phyloP scores from a whole-genome alignment of 2,329 filamentous ascomycete genomes.

The Fusarium haematococcum region DNA sequence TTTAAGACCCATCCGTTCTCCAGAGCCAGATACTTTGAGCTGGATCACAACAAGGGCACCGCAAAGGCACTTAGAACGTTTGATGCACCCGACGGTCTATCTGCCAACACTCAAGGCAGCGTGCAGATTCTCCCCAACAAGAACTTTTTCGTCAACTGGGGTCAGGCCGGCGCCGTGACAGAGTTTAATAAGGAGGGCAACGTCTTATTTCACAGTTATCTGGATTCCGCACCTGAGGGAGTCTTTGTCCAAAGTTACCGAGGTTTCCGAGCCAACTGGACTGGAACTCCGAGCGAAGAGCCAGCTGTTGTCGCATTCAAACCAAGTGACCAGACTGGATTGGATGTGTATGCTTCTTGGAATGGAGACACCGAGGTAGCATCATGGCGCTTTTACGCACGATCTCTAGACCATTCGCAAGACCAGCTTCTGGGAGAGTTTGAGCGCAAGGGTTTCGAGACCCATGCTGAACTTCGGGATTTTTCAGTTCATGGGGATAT shows the following conservation, averaged over 20 bases:
- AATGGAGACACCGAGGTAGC: slow-evolving; percentile 7
- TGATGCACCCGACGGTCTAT: slow-evolving; percentile 60
- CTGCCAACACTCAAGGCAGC: slow-evolving; percentile 61
- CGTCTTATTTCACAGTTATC: slow-evolving; percentile 64
- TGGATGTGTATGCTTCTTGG: slow-evolving; percentile 4
- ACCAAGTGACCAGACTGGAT: too few relatives aligned
- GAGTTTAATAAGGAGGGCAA: slow-evolving; percentile 60
- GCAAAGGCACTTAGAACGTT: slow-evolving; percentile 60
- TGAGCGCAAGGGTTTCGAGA: not conserved
- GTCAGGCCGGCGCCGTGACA: slow-evolving; percentile 60
- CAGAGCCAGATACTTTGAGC: slow-evolving; percentile 58
- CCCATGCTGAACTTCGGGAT: not conserved
- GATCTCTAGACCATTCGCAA: not conserved
- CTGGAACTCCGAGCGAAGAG: slow-evolving; percentile 53
- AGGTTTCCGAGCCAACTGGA: slow-evolving; percentile 66
- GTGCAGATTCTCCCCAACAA: slow-evolving; percentile 66
- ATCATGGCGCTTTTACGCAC: not conserved
- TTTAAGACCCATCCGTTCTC: slow-evolving; percentile 11
- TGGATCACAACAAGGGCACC: slow-evolving; percentile 58
- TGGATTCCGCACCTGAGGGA: slow-evolving; percentile 46
- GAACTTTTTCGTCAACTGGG: slow-evolving; percentile 69
- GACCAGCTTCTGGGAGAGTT: not conserved
- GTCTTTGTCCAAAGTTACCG: slow-evolving; percentile 64
- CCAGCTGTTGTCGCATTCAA: slow-evolving; percentile 39
- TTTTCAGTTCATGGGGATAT: not conserved